phyloP scores from a whole-genome alignment of 1,284 basidiomycete genomes.

The Cystobasidium pallidum region DNA sequence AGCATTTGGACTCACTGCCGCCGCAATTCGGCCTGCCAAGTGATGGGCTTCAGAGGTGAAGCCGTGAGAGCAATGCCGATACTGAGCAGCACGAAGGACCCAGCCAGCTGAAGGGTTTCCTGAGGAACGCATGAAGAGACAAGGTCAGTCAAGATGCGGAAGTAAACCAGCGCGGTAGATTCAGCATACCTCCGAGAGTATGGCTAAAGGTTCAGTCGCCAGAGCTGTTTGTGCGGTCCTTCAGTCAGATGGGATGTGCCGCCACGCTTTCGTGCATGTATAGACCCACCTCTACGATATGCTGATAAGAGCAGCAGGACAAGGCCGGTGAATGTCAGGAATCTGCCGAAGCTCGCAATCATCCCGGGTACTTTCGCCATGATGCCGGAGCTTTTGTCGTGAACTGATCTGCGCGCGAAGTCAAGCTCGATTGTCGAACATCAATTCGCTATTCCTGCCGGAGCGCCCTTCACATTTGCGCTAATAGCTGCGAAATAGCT shows the following conservation, averaged over 20 bases:
- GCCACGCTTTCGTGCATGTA: neutral
- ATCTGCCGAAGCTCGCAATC: constrained; percentile 25
- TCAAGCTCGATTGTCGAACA: neutral
- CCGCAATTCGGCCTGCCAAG: constrained; percentile 42
- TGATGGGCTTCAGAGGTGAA: constrained; percentile 35
- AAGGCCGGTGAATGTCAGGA: constrained; percentile 18
- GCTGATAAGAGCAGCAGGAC: constrained; percentile 18
- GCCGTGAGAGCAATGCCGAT: constrained; percentile 36
- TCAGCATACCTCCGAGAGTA: constrained; percentile 23
- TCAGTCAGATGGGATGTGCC: neutral
- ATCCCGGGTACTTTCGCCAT: neutral
- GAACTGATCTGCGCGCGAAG: neutral
- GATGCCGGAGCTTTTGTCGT: neutral
- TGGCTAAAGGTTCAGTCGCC: constrained; percentile 12
- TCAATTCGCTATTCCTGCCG: too few relatives aligned
- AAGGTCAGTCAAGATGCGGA: constrained; percentile 5
- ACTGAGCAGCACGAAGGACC: constrained; percentile 28
- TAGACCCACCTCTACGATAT: constrained; percentile 25
- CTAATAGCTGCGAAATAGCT: too few relatives aligned
- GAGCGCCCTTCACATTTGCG: too few relatives aligned
- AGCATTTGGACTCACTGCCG: constrained; percentile 38
- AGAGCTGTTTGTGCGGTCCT: neutral
- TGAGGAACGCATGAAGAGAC: neutral
- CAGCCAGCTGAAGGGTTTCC: constrained; percentile 32
- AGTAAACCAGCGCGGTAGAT: neutral